phyloP scores from a whole-genome alignment of 352 stramenopile genomes.

The Pythium dissimile region DNA sequence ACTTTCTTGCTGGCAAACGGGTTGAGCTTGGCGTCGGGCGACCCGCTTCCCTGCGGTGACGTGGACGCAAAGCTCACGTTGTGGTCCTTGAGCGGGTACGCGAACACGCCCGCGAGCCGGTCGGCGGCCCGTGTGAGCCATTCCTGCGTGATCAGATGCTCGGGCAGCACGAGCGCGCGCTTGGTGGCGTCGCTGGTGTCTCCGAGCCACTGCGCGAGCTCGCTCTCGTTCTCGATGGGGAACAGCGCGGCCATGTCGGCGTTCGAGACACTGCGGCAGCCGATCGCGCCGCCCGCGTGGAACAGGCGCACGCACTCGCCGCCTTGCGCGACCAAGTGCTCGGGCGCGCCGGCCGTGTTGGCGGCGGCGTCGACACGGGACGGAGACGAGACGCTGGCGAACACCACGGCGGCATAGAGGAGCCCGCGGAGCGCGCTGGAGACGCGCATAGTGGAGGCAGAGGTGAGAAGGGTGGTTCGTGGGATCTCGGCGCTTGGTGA shows the following conservation, averaged over 20 bases:
- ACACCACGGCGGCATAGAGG: background rate
- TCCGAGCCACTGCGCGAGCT: slow-evolving; percentile 43
- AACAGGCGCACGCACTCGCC: slow-evolving; percentile 79
- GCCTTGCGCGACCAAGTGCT: slow-evolving; percentile 56
- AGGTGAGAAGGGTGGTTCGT: background rate
- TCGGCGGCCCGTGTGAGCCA: slow-evolving; percentile 23
- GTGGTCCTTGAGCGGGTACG: slow-evolving; percentile 35
- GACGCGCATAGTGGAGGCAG: slow-evolving; percentile 8
- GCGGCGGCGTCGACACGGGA: slow-evolving; percentile 35
- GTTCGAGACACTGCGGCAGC: slow-evolving; percentile 53
- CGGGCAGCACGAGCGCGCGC: slow-evolving; percentile 64
- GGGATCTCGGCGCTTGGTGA: slow-evolving; percentile 8
- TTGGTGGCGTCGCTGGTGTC: slow-evolving; percentile 27
- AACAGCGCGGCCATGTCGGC: slow-evolving; percentile 56
- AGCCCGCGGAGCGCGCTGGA: slow-evolving; percentile 5
- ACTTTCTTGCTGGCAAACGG: slow-evolving; percentile 54
- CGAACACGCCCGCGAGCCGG: slow-evolving; percentile 55
- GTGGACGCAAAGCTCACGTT: slow-evolving; percentile 51
- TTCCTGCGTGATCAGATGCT: slow-evolving; percentile 47
- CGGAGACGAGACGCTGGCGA: slow-evolving; percentile 11
- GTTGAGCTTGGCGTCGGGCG: slow-evolving; percentile 62
- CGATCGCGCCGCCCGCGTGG: slow-evolving; percentile 61
- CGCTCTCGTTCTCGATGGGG: slow-evolving; percentile 36
- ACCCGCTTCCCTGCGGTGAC: slow-evolving; percentile 62
- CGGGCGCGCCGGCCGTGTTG: slow-evolving; percentile 56